A percentile compares a stretch with the other conserved stretches of the same genome.
These are phyloP conservation scores for Thielaviopsis ethacetica DNA, from an alignment of 2,329 filamentous ascomycete species.

Conservation along the genomic window DNA sequence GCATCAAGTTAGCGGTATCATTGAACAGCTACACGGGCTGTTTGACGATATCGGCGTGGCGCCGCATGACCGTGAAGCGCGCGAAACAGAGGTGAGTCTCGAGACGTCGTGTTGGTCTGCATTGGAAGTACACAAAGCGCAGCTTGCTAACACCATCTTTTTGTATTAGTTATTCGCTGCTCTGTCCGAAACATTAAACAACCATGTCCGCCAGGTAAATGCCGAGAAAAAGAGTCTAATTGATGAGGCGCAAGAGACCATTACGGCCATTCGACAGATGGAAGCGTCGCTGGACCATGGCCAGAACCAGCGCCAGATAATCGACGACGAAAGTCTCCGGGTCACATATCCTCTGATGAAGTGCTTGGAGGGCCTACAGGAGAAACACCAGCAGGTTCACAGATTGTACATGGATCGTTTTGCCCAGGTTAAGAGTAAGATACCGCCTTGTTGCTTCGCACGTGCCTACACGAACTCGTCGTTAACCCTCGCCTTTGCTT, in stretches of 20 bases:
- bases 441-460: background rate
- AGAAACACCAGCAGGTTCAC: slow-evolving; percentile 68
- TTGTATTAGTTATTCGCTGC: slow-evolving; percentile 66
- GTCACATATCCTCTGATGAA: slow-evolving; percentile 70
- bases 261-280: slow-evolving; percentile 84
- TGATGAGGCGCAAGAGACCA: slow-evolving; percentile 75
- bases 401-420: slow-evolving; percentile 81
- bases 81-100: slow-evolving; percentile 66
- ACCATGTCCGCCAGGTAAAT: slow-evolving; percentile 71
- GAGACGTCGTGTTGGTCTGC: background rate
- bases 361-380: slow-evolving; percentile 66
- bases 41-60: slow-evolving; percentile 98
- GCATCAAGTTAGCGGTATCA: slow-evolving; percentile 88
- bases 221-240: slow-evolving; percentile 78
- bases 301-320: slow-evolving; percentile 45
- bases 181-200: slow-evolving; percentile 79
- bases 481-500: slow-evolving; percentile 5
- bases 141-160: background rate
- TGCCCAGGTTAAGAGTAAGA: slow-evolving; percentile 84
- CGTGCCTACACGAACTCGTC: background rate
- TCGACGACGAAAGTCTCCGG: slow-evolving; percentile 50
- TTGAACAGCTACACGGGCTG: slow-evolving; percentile 79
- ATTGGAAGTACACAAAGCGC: background rate
- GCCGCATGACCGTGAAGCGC: slow-evolving; percentile 73
- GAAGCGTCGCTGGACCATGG: slow-evolving; percentile 72